These are phyloP conservation scores for Pseudogymnoascus sp. DNA, from an alignment of 2,329 filamentous ascomycete species.

Conservation along the genomic window DNA sequence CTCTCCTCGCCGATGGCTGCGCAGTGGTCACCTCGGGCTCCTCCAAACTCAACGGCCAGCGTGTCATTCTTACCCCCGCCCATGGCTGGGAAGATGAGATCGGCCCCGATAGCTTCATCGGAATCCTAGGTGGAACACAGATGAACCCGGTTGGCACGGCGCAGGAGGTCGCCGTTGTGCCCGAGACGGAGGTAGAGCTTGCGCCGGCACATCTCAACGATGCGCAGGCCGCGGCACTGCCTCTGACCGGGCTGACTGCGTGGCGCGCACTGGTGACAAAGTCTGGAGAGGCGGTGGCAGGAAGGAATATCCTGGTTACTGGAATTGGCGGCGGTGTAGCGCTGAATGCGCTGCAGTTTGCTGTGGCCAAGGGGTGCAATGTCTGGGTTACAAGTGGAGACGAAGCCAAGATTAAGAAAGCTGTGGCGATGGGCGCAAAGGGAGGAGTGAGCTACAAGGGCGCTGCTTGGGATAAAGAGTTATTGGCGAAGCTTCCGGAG, in stretches of 20 bases:
- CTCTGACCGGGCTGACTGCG: conserved; percentile 76
- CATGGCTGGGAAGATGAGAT: conserved; percentile 67
- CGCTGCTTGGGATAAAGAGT: conserved; percentile 71
- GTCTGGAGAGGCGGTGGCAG: conserved; percentile 52
- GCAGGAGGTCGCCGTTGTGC: conserved; percentile 64
- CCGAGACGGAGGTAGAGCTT: conserved; percentile 65
- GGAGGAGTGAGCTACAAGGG: conserved; percentile 80
- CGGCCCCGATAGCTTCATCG: conserved; percentile 65
- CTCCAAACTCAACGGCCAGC: conserved; percentile 50
- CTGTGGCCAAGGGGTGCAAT: conserved; percentile 53
- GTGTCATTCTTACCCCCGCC: conserved; percentile 71
- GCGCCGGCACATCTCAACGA: conserved; percentile 65
- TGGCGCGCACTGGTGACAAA: conserved; percentile 84
- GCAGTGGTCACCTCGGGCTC: conserved; percentile 58
- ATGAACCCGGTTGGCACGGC: conserved; percentile 60
- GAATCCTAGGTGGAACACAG: conserved; percentile 63
- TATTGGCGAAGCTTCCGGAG: conserved; percentile 53
- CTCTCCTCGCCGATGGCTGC: conserved; percentile 75
- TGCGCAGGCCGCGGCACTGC: conserved; percentile 73
- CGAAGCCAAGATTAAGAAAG: conserved; percentile 62
- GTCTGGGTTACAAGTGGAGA: conserved; percentile 43
- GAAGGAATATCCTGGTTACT: conserved; percentile 74
- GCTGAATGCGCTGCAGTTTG: conserved; percentile 73
- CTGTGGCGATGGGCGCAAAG: conserved; percentile 62
- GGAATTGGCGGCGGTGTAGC: conserved; percentile 92